A percentile compares a stretch with the other conserved stretches of the same genome.
Conservation (phyloP, 2,329 filamentous ascomycete species). For the Thelonectria blattea region DNA sequence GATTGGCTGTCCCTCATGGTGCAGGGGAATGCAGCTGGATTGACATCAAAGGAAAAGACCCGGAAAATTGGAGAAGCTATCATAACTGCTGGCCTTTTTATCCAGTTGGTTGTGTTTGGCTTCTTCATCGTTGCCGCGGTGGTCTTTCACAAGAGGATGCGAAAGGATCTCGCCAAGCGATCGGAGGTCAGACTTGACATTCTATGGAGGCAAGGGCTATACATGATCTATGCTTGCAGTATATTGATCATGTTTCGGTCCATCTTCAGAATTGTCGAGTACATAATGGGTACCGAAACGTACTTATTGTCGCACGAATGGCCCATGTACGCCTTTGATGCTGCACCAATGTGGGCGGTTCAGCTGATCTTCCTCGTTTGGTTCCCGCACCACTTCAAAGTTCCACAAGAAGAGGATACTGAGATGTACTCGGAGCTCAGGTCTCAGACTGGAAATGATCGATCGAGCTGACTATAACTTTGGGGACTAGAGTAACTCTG, state of each 20-base stretch:
- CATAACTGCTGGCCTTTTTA: constrained; percentile 1
- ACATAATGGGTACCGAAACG: constrained; percentile 14
- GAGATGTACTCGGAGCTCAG: neutral
- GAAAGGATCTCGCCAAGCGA: neutral
- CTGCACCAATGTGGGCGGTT: constrained; percentile 17
- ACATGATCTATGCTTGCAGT: constrained; percentile 22
- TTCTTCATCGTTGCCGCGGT: constrained; percentile 17
- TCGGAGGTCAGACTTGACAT: neutral
- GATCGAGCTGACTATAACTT: neutral
- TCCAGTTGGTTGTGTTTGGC: constrained; percentile 12
- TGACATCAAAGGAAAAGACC: constrained; percentile 4
- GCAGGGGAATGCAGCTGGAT: constrained; percentile 15
- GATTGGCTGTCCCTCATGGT: constrained; percentile 25
- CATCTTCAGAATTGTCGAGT: constrained; percentile 24
- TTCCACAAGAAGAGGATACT: neutral
- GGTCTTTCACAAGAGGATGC: constrained; percentile 1
- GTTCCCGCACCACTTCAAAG: constrained; percentile 14
- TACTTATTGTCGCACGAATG: constrained; percentile 29
- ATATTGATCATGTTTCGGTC: constrained; percentile 15
- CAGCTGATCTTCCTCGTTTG: constrained; percentile 21
- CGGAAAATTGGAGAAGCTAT: constrained; percentile 15
- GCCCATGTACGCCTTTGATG: constrained; percentile 24
- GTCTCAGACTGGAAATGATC: neutral
- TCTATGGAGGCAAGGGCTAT: constrained; percentile 14
- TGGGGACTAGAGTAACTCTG: too few species aligned